Conservation (phyloP, 208 protist genomes). For the Wallacemonas collosoma region DNA sequence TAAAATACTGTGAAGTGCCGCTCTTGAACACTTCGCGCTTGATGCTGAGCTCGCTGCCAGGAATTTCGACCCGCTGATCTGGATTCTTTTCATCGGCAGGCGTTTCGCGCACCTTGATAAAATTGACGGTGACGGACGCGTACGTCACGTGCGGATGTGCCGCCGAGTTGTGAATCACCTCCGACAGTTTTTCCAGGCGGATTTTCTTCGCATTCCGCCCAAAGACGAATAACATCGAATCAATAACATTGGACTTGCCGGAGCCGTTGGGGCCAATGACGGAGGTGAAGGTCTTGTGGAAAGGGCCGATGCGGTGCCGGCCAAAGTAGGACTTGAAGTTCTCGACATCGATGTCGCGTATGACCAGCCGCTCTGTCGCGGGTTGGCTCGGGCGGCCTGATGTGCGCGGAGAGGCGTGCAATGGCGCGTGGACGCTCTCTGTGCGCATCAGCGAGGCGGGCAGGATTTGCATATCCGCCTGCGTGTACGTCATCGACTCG, state of each 20-base stretch:
- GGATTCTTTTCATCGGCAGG: conserved; percentile 69
- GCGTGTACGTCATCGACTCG: conserved; percentile 15
- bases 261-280: conserved; percentile 99
- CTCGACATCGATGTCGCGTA: conserved; percentile 98
- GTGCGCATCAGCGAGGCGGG: conserved; percentile 7
- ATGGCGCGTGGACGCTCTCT: not conserved
- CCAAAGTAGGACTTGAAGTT: conserved; percentile 99
- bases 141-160: conserved; percentile 90
- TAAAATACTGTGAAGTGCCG: conserved; percentile 96
- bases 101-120: conserved; percentile 92
- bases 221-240: conserved; percentile 99
- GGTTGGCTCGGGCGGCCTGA: not conserved
- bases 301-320: conserved; percentile 97
- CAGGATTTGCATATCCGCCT: conserved; percentile 17
- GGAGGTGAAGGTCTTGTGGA: conserved; percentile 99
- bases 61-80: conserved; percentile 87
- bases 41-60: conserved; percentile 92
- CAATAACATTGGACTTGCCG: conserved; percentile 99
- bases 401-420: not conserved
- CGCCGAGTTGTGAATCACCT: conserved; percentile 99
- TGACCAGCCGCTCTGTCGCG: conserved; percentile 88
- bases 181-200: conserved; percentile 95
- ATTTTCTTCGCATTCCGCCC: conserved; percentile 98
- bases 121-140: conserved; percentile 97
- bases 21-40: conserved; percentile 91